phyloP scores from a whole-genome alignment of 345 rosid genomes.

The Sisymbrium irio region DNA sequence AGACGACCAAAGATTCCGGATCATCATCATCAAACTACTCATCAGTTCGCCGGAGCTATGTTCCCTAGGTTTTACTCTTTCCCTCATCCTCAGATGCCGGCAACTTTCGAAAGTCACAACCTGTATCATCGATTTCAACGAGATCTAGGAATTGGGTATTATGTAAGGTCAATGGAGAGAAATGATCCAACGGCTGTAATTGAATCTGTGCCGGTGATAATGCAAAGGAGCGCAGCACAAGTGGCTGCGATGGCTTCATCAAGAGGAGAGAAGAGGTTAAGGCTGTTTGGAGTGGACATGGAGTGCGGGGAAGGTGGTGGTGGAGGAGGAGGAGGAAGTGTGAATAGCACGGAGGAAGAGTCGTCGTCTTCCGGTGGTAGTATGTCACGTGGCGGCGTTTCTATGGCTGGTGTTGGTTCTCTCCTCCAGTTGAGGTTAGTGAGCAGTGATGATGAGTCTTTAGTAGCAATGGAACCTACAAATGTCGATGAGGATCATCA shows the following conservation, averaged over 20 bases:
- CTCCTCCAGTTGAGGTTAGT: constrained; percentile 33
- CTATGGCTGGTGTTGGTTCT: constrained; percentile 31
- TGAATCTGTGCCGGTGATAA: constrained; percentile 36
- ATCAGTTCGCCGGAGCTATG: constrained; percentile 43
- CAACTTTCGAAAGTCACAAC: constrained; percentile 6
- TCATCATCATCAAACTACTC: constrained; percentile 27
- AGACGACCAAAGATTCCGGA: constrained; percentile 54
- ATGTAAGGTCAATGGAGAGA: constrained; percentile 28
- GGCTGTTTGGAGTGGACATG: constrained; percentile 76
- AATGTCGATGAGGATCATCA: constrained; percentile 29
- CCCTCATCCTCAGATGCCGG: constrained; percentile 38
- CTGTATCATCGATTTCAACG: constrained; percentile 36
- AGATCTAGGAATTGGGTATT: constrained; percentile 37
- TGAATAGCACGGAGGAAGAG: constrained; percentile 28
- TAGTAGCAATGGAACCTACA: constrained; percentile 26
- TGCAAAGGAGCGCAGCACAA: constrained; percentile 26
- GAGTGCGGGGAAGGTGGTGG: constrained; percentile 45
- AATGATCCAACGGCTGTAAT: constrained; percentile 35
- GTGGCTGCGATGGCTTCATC: constrained; percentile 16
- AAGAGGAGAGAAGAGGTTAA: constrained; percentile 46
- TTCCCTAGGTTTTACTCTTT: constrained; percentile 62
- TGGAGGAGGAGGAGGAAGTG: constrained; percentile 44
- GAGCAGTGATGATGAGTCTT: constrained; percentile 33
- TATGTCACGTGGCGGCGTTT: constrained; percentile 27
- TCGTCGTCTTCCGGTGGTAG: constrained; percentile 33